Base-by-base conservation (phyloP, 2,329 filamentous ascomycete genomes). In the Fusarium sp. region DNA sequence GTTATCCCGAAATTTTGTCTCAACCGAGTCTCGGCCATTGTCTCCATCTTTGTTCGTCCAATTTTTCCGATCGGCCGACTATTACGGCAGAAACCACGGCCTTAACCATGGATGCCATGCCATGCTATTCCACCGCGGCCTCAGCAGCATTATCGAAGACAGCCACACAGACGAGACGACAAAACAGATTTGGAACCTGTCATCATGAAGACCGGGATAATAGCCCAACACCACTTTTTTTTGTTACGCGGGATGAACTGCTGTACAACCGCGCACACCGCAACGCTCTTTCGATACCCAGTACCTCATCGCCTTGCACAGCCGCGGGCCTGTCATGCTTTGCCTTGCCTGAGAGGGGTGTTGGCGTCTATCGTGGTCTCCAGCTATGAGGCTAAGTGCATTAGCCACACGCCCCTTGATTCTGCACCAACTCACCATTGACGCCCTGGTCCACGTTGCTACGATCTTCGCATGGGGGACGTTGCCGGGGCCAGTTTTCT, bases 401-500 rank as follows among this genome's bases (percentile, higher is more conserved):
- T 53, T 52, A 55, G 42, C 46, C 47, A 52, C 72, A 74, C 72
- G 20, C 72, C 63, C 48, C 65, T 41, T 41, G 18, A 42, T 56
- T 59, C 57, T 53, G 34, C 65, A 64, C 67, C 70, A 71, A 57
- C 52, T 65, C 70, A 65, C 52, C 60, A 57, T 57, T 51, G 56
- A 67, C 63, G 40, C 70, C 69, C 54, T 56, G 48, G 52, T 57
- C 70, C 56, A 71, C 63, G 65, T 72, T 73, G 68, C 67, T 71
- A 57, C 69, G 74, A 75, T 75, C 74, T 75, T 75, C 70, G 62
- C 72, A 72, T 74, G 73, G 73, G 69, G 70, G 52, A 57, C 60
- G 67, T 74, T 71, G 61, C 69, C 74, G 64, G 70, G 57, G 68
- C 73, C 73, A 61, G 65, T 73, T 70, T 74, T 74, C 71, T 70